These are phyloP conservation scores for Trichosporon sp. DNA, from an alignment of 1,284 basidiomycete species.

Conservation along the genomic window DNA sequence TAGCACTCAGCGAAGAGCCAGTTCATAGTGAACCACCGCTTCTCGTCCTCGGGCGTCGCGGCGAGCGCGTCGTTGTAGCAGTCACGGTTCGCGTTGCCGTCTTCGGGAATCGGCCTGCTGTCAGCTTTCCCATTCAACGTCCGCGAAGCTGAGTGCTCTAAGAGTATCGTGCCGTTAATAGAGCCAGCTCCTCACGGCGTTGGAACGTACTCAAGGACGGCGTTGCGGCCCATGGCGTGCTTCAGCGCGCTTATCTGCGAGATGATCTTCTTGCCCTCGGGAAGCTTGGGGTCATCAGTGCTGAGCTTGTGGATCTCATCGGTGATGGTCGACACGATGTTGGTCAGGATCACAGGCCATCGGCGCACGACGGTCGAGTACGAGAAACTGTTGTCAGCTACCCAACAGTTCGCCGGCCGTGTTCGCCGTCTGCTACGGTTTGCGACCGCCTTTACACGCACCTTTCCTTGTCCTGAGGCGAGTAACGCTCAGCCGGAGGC, in stretches of 20 bases:
- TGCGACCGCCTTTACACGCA: conserved; percentile 14
- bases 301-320: conserved; percentile 57
- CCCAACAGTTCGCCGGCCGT: no score
- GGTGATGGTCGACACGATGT: conserved; percentile 68
- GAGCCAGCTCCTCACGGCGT: neutral
- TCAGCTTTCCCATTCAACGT: no score
- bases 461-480: conserved; percentile 48
- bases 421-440: no score
- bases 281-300: conserved; percentile 42
- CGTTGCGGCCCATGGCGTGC: conserved; percentile 82
- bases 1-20: conserved; percentile 91
- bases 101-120: conserved; percentile 62
- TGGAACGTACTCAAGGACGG: conserved; percentile 61
- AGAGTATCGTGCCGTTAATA: no score
- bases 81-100: conserved; percentile 64
- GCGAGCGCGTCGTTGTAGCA: conserved; percentile 71
- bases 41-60: conserved; percentile 55
- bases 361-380: conserved; percentile 39
- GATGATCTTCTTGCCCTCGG: conserved; percentile 76
- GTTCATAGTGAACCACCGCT: conserved; percentile 85
- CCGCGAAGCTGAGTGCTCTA: no score
- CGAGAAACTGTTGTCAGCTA: conserved; percentile 35
- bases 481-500: conserved; percentile 37
- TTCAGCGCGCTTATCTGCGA: conserved; percentile 74
- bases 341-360: conserved; percentile 87